These are phyloP conservation scores for Stemphylium vesicarium DNA, from an alignment of 2,329 filamentous ascomycete genomes.

Conservation along the genomic window DNA sequence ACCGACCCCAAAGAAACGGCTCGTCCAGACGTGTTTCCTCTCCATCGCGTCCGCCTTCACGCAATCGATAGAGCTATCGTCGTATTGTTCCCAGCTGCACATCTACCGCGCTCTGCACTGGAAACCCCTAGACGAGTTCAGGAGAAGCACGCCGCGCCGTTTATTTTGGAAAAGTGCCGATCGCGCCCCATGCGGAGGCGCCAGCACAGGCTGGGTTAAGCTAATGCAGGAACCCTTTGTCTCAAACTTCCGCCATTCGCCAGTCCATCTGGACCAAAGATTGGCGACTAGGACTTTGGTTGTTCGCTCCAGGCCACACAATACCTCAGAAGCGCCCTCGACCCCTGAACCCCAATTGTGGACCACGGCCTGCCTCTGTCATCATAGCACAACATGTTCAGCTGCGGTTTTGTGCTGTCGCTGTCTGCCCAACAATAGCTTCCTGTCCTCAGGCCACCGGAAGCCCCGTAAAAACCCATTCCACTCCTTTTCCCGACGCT, in stretches of 20 bases:
- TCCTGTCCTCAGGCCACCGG: constrained; percentile 1
- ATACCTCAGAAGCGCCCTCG: constrained; percentile 24
- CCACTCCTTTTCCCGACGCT: constrained; percentile 20
- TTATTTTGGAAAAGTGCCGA: constrained; percentile 26
- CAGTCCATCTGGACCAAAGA: constrained; percentile 15
- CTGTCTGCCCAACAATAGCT: constrained; percentile 4
- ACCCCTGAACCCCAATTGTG: constrained; percentile 23
- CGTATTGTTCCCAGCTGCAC: constrained; percentile 16
- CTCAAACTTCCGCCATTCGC: constrained; percentile 26
- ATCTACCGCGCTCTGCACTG: constrained; percentile 15
- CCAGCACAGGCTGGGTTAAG: constrained; percentile 4
- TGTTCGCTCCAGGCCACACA: constrained; percentile 21
- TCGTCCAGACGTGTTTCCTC: not conserved
- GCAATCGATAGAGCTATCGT: constrained; percentile 15
- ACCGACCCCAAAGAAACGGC: not conserved
- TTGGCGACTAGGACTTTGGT: constrained; percentile 22
- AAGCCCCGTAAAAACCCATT: constrained; percentile 13
- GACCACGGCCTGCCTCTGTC: not conserved
- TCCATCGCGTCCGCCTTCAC: not conserved
- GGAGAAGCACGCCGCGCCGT: constrained; percentile 28
- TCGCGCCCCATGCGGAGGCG: constrained; percentile 12
- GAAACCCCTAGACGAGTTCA: constrained; percentile 17
- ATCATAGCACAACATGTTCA: not conserved
- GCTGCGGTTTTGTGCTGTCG: not conserved
- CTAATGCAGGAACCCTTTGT: constrained; percentile 33